Evolutionary conservation across 352 stramenopile genomes (phyloP), one percentile per base, ranked within the genome.

Genomic region (Phytophthora vignae): DNA sequence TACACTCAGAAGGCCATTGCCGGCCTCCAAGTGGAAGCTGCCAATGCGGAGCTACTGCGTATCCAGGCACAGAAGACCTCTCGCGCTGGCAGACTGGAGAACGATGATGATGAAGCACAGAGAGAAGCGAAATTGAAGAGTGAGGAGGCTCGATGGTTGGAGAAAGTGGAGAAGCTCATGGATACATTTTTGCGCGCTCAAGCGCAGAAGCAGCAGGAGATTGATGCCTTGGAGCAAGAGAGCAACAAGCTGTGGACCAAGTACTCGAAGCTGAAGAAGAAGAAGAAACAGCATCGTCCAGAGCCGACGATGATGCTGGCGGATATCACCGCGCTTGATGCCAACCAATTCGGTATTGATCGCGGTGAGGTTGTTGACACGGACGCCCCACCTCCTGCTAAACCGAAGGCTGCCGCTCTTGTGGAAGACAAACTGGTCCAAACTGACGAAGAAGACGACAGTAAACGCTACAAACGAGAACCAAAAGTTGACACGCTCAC

Each of bases 301-400:
- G 64, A 81, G 14, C 55, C 73, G 19, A 64, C 49, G 1, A 72
- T 75, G 33, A 60, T 73, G 6, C 59, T 95, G 27, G 61, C 83
- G 59, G 81, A 87, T 21, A 83, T 96, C 76, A 78, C 82, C 15
- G 77, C 82, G 11, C 50, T 94, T 15, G 88, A 94, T 48, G 84
- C 76, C 4, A 65, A 87, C 29, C 85, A 81, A 14, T 96, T 91
- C 70, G 88, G 85, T 15, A 58, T 88, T 25, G 85, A 95, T 63
- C 54, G 50, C 14, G 82, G 87, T 2, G 67, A 78, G 36, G 48
- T 70, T 1, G 29, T 36, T 9, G 55, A 74, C 11, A 50, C 9
- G n/a, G 55, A 69, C 7, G 50, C 17, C 21, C 54, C 38, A 19
- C 52, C 36, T 15, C 48, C 29, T 12, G 12, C 44, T 8, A 40